phyloP scores from a whole-genome alignment of 108 stramenopile genomes.

The Pseudonitzschia pungens region DNA sequence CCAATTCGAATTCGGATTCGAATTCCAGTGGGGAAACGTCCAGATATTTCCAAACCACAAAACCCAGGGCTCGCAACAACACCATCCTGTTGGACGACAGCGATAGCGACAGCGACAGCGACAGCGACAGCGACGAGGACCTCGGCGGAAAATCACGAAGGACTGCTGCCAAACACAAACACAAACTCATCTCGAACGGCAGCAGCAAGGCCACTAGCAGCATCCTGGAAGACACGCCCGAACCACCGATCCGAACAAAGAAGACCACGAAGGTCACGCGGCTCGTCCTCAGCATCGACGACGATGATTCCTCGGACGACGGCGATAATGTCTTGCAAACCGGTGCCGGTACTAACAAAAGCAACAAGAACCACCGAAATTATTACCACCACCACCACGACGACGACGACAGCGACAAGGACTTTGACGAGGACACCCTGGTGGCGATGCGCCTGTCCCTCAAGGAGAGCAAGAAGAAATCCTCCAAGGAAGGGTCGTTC shows the following conservation, averaged over 20 bases:
- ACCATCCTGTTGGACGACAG: slow-evolving; percentile 4
- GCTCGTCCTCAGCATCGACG: neutral
- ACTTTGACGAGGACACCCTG: slow-evolving; percentile 38
- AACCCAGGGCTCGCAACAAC: neutral
- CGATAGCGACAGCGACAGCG: no score
- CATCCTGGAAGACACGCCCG: slow-evolving; percentile 6
- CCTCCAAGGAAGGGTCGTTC: no score
- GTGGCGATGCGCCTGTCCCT: slow-evolving; percentile 38
- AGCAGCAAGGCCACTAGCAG: slow-evolving; percentile 27
- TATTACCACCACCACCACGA: neutral
- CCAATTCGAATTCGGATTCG: neutral
- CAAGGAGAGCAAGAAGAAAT: slow-evolving; percentile 29
- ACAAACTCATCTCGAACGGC: slow-evolving; percentile 11
- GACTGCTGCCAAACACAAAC: slow-evolving; percentile 4
- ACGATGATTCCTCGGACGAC: slow-evolving; percentile 19
- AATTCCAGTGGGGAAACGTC: neutral
- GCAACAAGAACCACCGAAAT: neutral
- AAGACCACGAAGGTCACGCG: neutral
- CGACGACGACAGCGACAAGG: neutral
- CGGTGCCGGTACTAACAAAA: neutral
- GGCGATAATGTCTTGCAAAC: slow-evolving; percentile 7
- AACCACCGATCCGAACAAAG: neutral
- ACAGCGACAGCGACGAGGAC: slow-evolving; percentile 35
- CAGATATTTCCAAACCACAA: neutral
- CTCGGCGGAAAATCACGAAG: slow-evolving; percentile 16